phyloP scores from a whole-genome alignment of 495 filamentous ascomycete genomes.

The Penicillium goetzii region DNA sequence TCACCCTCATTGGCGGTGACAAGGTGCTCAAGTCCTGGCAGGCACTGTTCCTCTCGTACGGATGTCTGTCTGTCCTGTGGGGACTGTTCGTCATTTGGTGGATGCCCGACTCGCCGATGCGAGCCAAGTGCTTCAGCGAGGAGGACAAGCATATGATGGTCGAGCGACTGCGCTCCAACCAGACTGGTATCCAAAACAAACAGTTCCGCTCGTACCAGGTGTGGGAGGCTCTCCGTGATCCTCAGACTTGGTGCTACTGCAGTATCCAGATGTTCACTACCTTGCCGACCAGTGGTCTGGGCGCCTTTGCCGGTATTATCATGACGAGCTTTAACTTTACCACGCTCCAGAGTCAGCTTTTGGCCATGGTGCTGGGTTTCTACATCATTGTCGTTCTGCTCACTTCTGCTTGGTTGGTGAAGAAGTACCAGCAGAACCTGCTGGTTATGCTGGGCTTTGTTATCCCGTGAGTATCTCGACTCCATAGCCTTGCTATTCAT shows the following conservation, averaged over 20 bases:
- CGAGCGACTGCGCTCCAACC: constrained; percentile 51
- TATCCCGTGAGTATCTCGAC: constrained; percentile 57
- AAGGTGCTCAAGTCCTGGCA: constrained; percentile 57
- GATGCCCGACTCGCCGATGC: constrained; percentile 56
- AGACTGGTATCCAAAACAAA: constrained; percentile 58
- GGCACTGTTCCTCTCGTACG: constrained; percentile 63
- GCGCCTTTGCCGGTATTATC: constrained; percentile 68
- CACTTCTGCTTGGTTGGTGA: constrained; percentile 65
- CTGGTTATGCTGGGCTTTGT: constrained; percentile 66
- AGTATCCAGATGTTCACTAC: constrained; percentile 67
- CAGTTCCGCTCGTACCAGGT: constrained; percentile 53
- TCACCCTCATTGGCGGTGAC: constrained; percentile 53
- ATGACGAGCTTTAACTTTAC: constrained; percentile 50
- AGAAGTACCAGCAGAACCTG: constrained; percentile 64
- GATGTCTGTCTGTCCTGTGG: constrained; percentile 55
- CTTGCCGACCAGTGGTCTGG: constrained; percentile 67
- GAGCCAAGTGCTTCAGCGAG: constrained; percentile 52
- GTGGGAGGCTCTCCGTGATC: constrained; percentile 48
- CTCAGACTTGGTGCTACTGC: constrained; percentile 52
- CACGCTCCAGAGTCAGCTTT: constrained; percentile 46
- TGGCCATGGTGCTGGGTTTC: constrained; percentile 70
- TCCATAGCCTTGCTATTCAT: neutral
- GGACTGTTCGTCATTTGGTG: constrained; percentile 51
- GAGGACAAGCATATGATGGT: constrained; percentile 55
- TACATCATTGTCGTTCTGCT: constrained; percentile 67